Base-by-base conservation (phyloP, 345 rosid species). In the Gossypium stocksii region DNA sequence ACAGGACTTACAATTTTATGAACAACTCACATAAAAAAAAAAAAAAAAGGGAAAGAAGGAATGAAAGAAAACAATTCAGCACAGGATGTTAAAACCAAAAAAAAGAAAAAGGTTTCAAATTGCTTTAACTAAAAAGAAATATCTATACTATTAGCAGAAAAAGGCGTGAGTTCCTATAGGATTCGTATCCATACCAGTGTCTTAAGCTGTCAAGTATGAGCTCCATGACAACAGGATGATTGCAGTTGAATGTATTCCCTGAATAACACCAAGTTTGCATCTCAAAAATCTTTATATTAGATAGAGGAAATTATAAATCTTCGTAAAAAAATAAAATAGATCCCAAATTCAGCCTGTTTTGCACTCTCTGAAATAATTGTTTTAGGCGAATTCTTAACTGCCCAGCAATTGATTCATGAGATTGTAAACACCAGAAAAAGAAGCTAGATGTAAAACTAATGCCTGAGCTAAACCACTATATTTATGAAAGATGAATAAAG, bases 161-260 rank as follows among this genome's bases (percentile, higher is more conserved):
- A 25, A 51, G 59, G 49, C 14, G 41, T 14, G 49, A 73, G 45
- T 52, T 75, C 57, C 17, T 61, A 27, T 52, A 49, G 58, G 71
- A 54, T 63, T 54, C 51, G 41, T 34, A 66, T 77, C 49, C 90
- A 60, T 89, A 94, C 97, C 98, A 94, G 82, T 94, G 97, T 80
- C 89, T 86, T 81, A 94, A 83, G 86, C 97, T 94, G 79, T 92
- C 94, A 27, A 94, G 91, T 77, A 92, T 84, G 74, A 92, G 88
- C 75, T 92, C 97, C 97, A 85, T 88, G 77, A 94, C 98, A 74
- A 92, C 89, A 44, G 94, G 97, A 85, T 90, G 94, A 79, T 92
- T 94, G 81, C 97, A 94, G 84, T 94, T 92, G 54, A 92, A 86
- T 14, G 95, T 88, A 82, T 94, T 94, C 75, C 98, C 98, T 94